phyloP scores from a whole-genome alignment of 441 rosid species.

The Populus trichocarpa region DNA sequence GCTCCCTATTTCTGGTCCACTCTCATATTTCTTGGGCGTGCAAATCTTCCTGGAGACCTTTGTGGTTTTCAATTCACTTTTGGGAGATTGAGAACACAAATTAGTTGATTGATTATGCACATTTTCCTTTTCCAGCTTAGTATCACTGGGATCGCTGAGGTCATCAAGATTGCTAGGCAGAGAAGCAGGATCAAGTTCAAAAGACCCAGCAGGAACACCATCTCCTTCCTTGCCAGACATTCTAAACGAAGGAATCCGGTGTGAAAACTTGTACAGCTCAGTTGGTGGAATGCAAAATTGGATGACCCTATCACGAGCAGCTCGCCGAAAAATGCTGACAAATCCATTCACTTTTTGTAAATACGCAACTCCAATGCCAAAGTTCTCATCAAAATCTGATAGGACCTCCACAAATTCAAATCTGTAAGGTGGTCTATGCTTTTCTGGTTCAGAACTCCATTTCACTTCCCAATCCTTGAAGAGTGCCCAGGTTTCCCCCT shows the following conservation, averaged over 20 bases:
- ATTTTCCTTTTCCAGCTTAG: conserved; percentile 15
- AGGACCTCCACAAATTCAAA: conserved; percentile 77
- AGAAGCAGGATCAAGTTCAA: conserved; percentile 69
- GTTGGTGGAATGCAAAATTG: conserved; percentile 27
- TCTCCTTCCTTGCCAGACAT: conserved; percentile 58
- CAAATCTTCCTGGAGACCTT: conserved; percentile 11
- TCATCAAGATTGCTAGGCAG: conserved; percentile 34
- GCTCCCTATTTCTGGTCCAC: conserved; percentile 20
- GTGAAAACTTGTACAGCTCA: conserved; percentile 58
- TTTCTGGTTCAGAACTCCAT: conserved; percentile 41
- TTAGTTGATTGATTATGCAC: conserved; percentile 17
- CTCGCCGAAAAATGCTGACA: conserved; percentile 43
- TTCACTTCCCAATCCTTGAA: conserved; percentile 56
- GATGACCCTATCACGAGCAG: conserved; percentile 19
- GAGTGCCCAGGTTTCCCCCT: conserved; percentile 84
- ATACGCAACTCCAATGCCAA: conserved; percentile 52
- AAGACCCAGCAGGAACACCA: conserved; percentile 56
- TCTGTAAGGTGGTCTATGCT: conserved; percentile 39
- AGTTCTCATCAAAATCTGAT: conserved; percentile 35
- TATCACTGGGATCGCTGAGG: conserved; percentile 1
- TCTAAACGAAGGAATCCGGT: conserved; percentile 50
- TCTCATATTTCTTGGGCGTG: conserved; percentile 26
- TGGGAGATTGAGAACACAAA: conserved; percentile 12
- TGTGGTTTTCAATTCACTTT: conserved; percentile 22
- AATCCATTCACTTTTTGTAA: conserved; percentile 73